A percentile compares a stretch with the other conserved stretches of the same genome.
phyloP scores from a whole-genome alignment of 208 protist species.

The Crithidia mellificae region DNA sequence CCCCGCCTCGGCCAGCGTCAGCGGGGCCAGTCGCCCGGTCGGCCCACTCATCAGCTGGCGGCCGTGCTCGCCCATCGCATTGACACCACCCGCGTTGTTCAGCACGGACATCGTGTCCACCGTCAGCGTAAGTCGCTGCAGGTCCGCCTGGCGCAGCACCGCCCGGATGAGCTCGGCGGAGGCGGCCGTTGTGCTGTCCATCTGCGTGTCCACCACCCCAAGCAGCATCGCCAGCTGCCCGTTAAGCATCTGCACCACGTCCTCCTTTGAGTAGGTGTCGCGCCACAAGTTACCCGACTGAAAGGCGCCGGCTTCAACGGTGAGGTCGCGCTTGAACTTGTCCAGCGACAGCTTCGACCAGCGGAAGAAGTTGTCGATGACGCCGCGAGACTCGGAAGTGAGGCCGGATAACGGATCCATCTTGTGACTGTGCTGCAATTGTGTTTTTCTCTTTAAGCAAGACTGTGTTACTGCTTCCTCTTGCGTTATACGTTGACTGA shows the following conservation, averaged over 20 bases:
- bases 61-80: conserved; percentile 54
- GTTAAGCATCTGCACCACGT: conserved; percentile 53
- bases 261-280: conserved; percentile 50
- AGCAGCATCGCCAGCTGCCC: conserved; percentile 61
- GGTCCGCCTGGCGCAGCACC: conserved; percentile 69
- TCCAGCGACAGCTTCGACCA: conserved; percentile 70
- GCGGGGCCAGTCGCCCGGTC: conserved; percentile 54
- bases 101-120: conserved; percentile 57
- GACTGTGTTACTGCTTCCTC: too few species aligned
- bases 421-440: background rate
- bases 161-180: conserved; percentile 67
- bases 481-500: too few species aligned
- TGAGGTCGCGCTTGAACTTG: conserved; percentile 62
- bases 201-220: conserved; percentile 51
- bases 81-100: conserved; percentile 51
- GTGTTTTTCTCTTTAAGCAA: too few species aligned
- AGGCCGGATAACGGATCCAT: conserved; percentile 53
- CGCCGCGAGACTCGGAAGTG: conserved; percentile 44
- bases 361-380: conserved; percentile 64
- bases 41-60: conserved; percentile 60
- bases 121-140: conserved; percentile 51
- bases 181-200: conserved; percentile 47
- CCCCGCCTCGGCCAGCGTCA: conserved; percentile 56
- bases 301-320: conserved; percentile 59
- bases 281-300: conserved; percentile 56